Percentiles rank a stretch among this genome's conserved stretches.
Evolutionary conservation across 257 asterid genomes (phyloP).

Genomic region (Nicotiana knightiana): DNA sequence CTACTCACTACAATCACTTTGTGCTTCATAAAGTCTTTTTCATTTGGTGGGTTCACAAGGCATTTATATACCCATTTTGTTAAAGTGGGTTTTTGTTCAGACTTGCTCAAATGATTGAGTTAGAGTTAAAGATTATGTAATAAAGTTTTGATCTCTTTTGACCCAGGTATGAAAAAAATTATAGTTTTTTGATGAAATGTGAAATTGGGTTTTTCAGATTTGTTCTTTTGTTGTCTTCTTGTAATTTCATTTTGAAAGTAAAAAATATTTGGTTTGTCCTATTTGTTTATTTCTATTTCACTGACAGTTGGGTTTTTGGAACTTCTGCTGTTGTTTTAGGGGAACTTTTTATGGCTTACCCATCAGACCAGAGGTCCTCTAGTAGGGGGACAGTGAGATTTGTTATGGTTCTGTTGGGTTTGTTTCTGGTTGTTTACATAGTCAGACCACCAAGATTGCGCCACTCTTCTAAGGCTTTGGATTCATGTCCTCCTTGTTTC

Average conservation of each 20-base stretch:
- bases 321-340: constrained; percentile 8
- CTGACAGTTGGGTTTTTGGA: background rate
- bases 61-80: background rate
- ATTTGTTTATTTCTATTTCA: background rate
- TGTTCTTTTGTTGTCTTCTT: background rate
- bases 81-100: background rate
- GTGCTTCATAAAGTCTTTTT: background rate
- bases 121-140: background rate
- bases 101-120: constrained; percentile 18
- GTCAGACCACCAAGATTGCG: constrained; percentile 10
- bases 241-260: background rate
- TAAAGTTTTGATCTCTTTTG: constrained; percentile 14
- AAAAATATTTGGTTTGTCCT: background rate
- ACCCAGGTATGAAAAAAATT: constrained; percentile 15
- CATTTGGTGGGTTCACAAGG: background rate
- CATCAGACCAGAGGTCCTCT: constrained; percentile 22
- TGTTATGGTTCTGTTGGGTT: constrained; percentile 16
- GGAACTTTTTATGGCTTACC: constrained; percentile 26
- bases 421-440: constrained; percentile 11
- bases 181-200: background rate
- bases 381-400: constrained; percentile 17
- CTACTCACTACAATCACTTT: background rate
- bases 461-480: background rate
- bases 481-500: constrained; percentile 32
- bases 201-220: background rate